Evolutionary conservation across 805 yeast genomes (phyloP).

Genomic region (Starmerella stigmatis): DNA sequence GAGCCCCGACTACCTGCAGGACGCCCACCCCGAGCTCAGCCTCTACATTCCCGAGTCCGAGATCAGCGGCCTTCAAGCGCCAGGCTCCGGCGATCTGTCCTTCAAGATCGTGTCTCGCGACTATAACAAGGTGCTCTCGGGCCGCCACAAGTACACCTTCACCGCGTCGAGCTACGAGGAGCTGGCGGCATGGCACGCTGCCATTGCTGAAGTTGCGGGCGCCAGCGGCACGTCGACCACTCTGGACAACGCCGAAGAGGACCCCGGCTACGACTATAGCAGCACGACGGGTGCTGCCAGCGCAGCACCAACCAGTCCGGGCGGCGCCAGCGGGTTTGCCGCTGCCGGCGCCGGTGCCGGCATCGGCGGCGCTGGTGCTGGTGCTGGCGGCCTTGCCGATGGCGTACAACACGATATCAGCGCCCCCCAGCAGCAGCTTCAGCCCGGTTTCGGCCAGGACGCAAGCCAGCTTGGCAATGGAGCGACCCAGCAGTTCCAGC

Average conservation of each 20-base stretch:
- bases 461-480: neutral
- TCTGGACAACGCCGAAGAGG: slow-evolving; percentile 8
- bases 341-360: slow-evolving; percentile 3
- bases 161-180: slow-evolving; percentile 40
- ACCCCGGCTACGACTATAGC: slow-evolving; percentile 10
- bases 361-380: neutral
- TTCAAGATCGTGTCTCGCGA: slow-evolving; percentile 39
- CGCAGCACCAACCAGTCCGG: neutral
- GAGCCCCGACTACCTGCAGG: slow-evolving; percentile 35
- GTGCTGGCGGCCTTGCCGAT: neutral
- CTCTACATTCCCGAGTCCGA: slow-evolving; percentile 41
- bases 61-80: slow-evolving; percentile 32
- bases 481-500: neutral
- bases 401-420: neutral
- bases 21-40: slow-evolving; percentile 39
- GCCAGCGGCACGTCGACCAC: slow-evolving; percentile 13
- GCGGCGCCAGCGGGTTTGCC: neutral
- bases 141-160: slow-evolving; percentile 34
- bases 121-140: slow-evolving; percentile 27
- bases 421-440: neutral
- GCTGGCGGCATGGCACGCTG: slow-evolving; percentile 39
- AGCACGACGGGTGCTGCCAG: neutral
- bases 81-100: slow-evolving; percentile 31
- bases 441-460: neutral
- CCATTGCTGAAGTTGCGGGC: slow-evolving; percentile 25